phyloP scores from a whole-genome alignment of 1,284 basidiomycete species.

The Apiotrichum laibachii region DNA sequence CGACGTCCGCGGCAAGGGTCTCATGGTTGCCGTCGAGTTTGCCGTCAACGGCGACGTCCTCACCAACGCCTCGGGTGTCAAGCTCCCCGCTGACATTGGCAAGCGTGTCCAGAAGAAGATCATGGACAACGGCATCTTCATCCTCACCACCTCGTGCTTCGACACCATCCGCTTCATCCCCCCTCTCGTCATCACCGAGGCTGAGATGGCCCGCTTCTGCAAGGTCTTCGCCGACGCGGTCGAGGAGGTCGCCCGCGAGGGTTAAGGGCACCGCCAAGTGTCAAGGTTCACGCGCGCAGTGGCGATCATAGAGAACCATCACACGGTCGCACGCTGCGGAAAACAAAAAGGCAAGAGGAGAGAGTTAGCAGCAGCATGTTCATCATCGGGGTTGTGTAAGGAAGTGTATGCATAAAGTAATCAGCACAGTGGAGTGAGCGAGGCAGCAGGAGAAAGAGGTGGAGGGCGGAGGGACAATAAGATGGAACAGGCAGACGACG shows the following conservation, averaged over 20 bases:
- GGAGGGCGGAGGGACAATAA: too few species aligned
- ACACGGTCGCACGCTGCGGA: neutral
- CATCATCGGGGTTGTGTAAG: too few species aligned
- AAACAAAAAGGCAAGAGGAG: neutral
- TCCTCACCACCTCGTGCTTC: conserved; percentile 55
- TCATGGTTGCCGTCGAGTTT: conserved; percentile 51
- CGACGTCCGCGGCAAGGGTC: conserved; percentile 53
- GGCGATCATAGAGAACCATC: neutral
- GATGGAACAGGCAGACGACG: too few species aligned
- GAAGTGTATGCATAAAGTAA: too few species aligned
- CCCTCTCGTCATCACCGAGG: conserved; percentile 63
- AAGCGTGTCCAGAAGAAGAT: conserved; percentile 74
- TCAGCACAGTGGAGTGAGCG: too few species aligned
- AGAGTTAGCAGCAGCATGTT: too few species aligned
- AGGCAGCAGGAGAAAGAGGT: too few species aligned
- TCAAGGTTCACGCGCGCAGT: neutral
- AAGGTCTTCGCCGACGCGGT: conserved; percentile 63
- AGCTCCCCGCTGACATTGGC: conserved; percentile 65
- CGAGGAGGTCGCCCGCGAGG: conserved; percentile 61
- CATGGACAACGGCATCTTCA: conserved; percentile 75
- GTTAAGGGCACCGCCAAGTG: conserved; percentile 36
- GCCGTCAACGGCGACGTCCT: conserved; percentile 27
- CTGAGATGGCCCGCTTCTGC: conserved; percentile 62
- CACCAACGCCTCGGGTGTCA: conserved; percentile 40
- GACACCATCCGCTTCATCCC: conserved; percentile 64